These are phyloP conservation scores for Camelina laxa DNA, from an alignment of 345 rosid species.

Conservation along the genomic window DNA sequence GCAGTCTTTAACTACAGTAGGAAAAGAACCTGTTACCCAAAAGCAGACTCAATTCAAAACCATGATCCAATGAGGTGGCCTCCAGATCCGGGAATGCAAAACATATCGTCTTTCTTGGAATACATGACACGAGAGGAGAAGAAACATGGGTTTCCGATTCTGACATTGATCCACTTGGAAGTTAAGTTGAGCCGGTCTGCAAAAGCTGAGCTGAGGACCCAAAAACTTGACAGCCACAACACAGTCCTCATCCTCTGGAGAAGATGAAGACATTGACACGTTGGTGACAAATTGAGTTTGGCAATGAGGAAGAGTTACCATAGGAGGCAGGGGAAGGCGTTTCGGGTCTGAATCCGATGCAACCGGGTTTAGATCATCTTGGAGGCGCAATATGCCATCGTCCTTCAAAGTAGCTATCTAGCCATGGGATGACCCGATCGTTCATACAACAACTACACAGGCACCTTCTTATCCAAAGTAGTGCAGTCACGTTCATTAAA, in stretches of 20 bases:
- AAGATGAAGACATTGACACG: not conserved
- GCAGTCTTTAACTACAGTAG: too few relatives aligned
- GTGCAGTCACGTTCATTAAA: too few relatives aligned
- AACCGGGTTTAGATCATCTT: not conserved
- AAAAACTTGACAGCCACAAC: not conserved
- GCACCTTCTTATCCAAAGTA: too few relatives aligned
- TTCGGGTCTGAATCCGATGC: not conserved
- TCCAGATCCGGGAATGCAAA: not conserved
- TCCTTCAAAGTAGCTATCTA: too few relatives aligned
- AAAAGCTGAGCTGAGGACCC: not conserved
- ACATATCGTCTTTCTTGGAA: slow-evolving; percentile 6
- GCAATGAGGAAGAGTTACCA: not conserved
- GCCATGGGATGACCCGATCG: too few relatives aligned
- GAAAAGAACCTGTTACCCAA: too few relatives aligned
- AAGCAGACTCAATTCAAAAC: too few relatives aligned
- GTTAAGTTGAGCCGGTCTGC: not conserved
- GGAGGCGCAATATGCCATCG: too few relatives aligned
- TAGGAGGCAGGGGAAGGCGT: not conserved
- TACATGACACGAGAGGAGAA: too few relatives aligned
- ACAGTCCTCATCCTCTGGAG: not conserved
- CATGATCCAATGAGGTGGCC: too few relatives aligned
- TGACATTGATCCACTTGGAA: not conserved
- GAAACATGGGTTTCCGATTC: too few relatives aligned
- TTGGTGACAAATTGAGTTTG: not conserved
- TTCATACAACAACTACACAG: too few relatives aligned